phyloP scores from a whole-genome alignment of 257 asterid species.

The Solanum chilense region DNA sequence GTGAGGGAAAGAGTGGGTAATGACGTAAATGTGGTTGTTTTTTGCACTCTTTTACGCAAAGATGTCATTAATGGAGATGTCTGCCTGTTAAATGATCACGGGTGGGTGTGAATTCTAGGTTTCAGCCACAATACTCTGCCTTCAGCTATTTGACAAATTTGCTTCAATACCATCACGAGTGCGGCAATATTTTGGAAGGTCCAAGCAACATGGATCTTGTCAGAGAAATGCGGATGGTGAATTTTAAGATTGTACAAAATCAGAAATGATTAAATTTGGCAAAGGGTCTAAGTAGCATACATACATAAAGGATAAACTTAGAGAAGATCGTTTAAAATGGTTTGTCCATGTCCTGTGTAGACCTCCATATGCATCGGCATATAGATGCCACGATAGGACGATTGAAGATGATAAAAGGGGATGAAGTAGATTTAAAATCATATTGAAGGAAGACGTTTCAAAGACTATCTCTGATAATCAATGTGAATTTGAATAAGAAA shows the following conservation, averaged over 20 bases:
- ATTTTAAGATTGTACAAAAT: neutral
- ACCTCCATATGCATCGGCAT: neutral
- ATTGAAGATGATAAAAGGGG: neutral
- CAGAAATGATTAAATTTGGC: neutral
- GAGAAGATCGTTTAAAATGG: neutral
- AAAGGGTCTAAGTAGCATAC: neutral
- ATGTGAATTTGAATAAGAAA: neutral
- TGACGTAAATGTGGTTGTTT: neutral
- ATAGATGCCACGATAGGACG: neutral
- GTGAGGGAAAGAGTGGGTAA: neutral
- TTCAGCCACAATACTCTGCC: neutral
- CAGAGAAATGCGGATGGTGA: neutral
- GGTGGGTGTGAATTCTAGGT: neutral
- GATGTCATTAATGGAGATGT: neutral
- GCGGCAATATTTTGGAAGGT: neutral
- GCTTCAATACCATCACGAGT: neutral
- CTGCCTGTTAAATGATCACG: neutral
- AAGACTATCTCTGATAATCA: neutral
- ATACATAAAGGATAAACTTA: neutral
- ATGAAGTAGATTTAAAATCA: neutral
- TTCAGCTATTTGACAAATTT: neutral
- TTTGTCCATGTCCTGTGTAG: neutral
- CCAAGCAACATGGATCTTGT: neutral
- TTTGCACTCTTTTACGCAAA: neutral
- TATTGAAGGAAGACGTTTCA: neutral